Conservation (phyloP, 2,329 filamentous ascomycete species). For the Knufia fluminis region DNA sequence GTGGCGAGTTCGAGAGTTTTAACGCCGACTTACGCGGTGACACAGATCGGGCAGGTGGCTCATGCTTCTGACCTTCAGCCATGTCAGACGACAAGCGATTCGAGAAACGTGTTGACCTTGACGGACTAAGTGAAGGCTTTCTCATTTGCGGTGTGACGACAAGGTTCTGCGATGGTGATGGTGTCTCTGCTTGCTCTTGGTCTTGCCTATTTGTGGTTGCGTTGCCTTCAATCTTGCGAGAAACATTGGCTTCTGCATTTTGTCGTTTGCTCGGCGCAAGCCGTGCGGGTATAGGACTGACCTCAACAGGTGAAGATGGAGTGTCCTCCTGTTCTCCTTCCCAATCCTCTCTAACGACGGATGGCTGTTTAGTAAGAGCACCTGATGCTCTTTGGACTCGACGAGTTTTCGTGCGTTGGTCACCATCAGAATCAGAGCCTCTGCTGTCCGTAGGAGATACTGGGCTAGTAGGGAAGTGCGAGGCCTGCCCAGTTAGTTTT, state of each 20-base stretch:
- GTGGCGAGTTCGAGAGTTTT: conserved; percentile 38
- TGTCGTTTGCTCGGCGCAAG: conserved; percentile 10
- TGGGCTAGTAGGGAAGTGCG: conserved; percentile 13
- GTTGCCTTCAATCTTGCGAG: conserved; percentile 19
- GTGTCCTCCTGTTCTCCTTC: conserved; percentile 31
- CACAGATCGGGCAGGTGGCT: conserved; percentile 50
- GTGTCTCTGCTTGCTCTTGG: background rate
- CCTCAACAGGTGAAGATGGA: conserved; percentile 9
- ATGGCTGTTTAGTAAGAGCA: conserved; percentile 29
- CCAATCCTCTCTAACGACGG: conserved; percentile 34
- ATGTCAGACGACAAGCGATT: conserved; percentile 41
- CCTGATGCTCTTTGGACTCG: conserved; percentile 23
- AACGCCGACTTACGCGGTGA: conserved; percentile 55
- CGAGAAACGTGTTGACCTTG: conserved; percentile 50
- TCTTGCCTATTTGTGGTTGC: conserved; percentile 8
- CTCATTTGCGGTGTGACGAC: conserved; percentile 1
- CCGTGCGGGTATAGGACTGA: background rate
- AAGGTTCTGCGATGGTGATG: conserved; percentile 1
- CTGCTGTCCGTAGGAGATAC: conserved; percentile 12
- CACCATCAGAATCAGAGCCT: conserved; percentile 24
- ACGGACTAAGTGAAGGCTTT: conserved; percentile 36
- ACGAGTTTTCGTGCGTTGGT: conserved; percentile 17
- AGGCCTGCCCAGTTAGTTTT: conserved; percentile 8
- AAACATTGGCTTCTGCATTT: conserved; percentile 20
- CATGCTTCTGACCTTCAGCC: conserved; percentile 41